phyloP scores from a whole-genome alignment of 129 eudicot genomes.

The Tanacetum coccineum region DNA sequence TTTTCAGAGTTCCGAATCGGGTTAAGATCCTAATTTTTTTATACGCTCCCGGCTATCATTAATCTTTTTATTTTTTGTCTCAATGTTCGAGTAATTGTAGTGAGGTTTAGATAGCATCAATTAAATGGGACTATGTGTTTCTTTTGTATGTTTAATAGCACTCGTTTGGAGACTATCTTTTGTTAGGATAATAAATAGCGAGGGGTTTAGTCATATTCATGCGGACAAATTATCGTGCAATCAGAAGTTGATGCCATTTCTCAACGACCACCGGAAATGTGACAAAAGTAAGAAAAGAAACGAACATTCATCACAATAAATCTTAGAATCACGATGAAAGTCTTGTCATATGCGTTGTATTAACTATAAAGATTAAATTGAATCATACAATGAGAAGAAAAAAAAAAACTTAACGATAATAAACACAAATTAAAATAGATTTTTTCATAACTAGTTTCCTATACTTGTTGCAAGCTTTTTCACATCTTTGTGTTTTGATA shows the following conservation, averaged over 20 bases:
- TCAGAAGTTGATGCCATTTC: neutral
- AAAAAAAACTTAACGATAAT: neutral
- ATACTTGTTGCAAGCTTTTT: conserved; percentile 23
- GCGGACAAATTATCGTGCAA: neutral
- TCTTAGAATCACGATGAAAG: neutral
- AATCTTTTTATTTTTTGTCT: too few species aligned
- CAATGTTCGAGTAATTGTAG: too few species aligned
- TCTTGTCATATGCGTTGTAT: neutral
- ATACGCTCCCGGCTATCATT: too few species aligned
- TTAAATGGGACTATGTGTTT: too few species aligned
- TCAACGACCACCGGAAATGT: neutral
- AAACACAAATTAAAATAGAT: neutral
- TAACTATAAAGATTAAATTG: neutral
- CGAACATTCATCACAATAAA: neutral
- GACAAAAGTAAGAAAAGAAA: neutral
- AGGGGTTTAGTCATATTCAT: too few species aligned
- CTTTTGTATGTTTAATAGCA: too few species aligned
- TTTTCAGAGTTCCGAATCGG: too few species aligned
- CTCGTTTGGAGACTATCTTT: too few species aligned
- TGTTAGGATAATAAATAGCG: too few species aligned
- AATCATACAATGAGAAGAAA: neutral
- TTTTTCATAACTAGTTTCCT: conserved; percentile 17
- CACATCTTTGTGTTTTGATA: conserved; percentile 20
- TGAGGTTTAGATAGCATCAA: too few species aligned
- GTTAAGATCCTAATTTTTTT: too few species aligned